phyloP scores from a whole-genome alignment of 2,329 filamentous ascomycete genomes.

The Juglanconis sp. region DNA sequence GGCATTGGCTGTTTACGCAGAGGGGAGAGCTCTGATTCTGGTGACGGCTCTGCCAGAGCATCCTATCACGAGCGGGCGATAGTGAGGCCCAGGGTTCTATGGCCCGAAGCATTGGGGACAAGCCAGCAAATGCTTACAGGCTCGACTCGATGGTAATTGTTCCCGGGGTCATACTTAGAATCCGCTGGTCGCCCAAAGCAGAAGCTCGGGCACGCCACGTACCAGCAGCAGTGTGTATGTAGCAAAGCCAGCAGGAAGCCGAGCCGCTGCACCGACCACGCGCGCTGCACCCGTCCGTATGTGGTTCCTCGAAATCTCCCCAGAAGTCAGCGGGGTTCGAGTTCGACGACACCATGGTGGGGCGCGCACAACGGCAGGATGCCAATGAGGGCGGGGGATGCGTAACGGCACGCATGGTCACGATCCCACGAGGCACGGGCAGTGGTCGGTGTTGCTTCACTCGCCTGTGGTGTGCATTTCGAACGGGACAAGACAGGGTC shows the following conservation, averaged over 20 bases:
- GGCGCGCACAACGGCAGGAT: not conserved
- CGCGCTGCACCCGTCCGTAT: not conserved
- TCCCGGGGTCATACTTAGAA: not conserved
- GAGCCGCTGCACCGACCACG: not conserved
- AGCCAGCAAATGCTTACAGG: not conserved
- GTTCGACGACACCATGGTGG: not conserved
- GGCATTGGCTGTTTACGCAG: too few species aligned
- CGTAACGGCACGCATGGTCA: not conserved
- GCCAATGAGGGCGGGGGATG: not conserved
- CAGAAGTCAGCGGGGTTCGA: not conserved
- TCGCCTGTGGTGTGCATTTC: not conserved
- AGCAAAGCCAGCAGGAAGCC: not conserved
- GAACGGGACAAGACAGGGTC: not conserved
- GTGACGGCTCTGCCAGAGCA: too few species aligned
- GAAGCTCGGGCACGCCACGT: slow-evolving; percentile 1
- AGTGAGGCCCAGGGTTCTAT: too few species aligned
- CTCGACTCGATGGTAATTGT: not conserved
- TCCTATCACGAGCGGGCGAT: too few species aligned
- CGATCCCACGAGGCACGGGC: not conserved
- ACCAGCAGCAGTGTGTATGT: not conserved
- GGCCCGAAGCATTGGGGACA: too few species aligned
- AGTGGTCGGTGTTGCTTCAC: not conserved
- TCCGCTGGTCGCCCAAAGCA: not conserved
- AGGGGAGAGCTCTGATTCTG: too few species aligned
- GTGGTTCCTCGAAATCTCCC: not conserved